Base-by-base conservation (phyloP, 495 filamentous ascomycete species). In the Aspergillus campestris region DNA sequence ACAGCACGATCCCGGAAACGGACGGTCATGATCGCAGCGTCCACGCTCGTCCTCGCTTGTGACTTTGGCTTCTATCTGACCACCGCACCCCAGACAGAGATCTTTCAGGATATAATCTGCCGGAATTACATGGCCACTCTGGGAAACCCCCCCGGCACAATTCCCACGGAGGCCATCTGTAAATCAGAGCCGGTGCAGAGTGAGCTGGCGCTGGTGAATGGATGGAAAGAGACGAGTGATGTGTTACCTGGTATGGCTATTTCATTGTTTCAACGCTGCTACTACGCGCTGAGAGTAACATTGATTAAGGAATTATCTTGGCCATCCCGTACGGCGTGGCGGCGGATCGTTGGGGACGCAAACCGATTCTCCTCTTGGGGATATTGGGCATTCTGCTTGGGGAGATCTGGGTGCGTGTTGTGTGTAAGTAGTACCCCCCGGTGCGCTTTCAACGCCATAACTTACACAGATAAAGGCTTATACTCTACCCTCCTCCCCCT, bases 291-390 rank as follows among this genome's bases (percentile, higher is more conserved):
- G 18, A 31, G 13, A 42, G 15, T 44, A 39, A 37, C 29, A 12
- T 36, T 24, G 18, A 24, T 4, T 4, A 24, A 64, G 69, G 51
- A 5, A 44, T 75, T 14, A 6, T 65, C 0, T 41, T 71, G 5
- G 63, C 59, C 7, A 38, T 67, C 3, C 61, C 60, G 0, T 67
- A 56, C 50, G 59, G 66, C 18, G 50, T 67, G 13, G 51, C 69
- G 2, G 50, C 60, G 10, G 61, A 66, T 55, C 73, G 61, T 34
- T 70, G 66, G 44, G 73, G 73, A 8, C 65, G 73, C 38, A 70
- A 61, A 33, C 65, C 65, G 2, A 61, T 76, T 29, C 43, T 65
- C 6, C 56, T 57, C n/a, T 47, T 71, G 28, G 49, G 57, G 5
- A 34, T 67, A 6, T 6, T 60, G 14, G 72, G 70, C 6, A 49